Evolutionary conservation across 192 early-diverging fungal species (phyloP).

Genomic region (Allomyces macrogynus): DNA sequence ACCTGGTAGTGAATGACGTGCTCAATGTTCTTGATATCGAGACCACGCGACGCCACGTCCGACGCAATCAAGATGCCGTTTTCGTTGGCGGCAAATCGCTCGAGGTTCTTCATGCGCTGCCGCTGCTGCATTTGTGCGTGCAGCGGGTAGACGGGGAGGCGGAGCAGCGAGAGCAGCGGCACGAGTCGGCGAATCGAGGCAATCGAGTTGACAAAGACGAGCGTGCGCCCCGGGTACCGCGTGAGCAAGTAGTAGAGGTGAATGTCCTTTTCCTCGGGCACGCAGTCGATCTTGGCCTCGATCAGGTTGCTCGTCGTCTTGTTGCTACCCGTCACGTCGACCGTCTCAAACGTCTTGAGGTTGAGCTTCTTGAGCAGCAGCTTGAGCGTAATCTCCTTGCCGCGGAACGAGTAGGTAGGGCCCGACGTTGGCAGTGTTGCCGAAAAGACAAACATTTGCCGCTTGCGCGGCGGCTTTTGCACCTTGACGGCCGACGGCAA

Average conservation of each 20-base stretch:
- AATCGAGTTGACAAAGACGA: conserved; percentile 93
- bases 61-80: conserved; percentile 74
- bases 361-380: conserved; percentile 44
- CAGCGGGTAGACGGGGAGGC: conserved; percentile 52
- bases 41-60: conserved; percentile 87
- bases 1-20: conserved; percentile 92
- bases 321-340: conserved; percentile 48
- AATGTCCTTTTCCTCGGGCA: conserved; percentile 60
- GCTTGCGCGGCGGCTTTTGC: conserved; percentile 3
- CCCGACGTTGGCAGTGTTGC: conserved; percentile 42
- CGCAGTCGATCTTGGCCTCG: conserved; percentile 74
- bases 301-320: conserved; percentile 46
- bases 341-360: conserved; percentile 23
- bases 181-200: conserved; percentile 73
- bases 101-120: conserved; percentile 81
- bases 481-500: not conserved
- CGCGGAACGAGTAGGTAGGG: not conserved
- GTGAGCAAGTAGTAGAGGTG: conserved; percentile 74
- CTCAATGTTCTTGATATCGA: conserved; percentile 83
- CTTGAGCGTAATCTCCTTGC: not conserved
- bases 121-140: conserved; percentile 95
- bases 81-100: conserved; percentile 52
- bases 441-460: conserved; percentile 85
- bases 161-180: conserved; percentile 56
- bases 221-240: conserved; percentile 67